Base-by-base conservation (phyloP, 768 basidiomycete species). In the Russula virescens region DNA sequence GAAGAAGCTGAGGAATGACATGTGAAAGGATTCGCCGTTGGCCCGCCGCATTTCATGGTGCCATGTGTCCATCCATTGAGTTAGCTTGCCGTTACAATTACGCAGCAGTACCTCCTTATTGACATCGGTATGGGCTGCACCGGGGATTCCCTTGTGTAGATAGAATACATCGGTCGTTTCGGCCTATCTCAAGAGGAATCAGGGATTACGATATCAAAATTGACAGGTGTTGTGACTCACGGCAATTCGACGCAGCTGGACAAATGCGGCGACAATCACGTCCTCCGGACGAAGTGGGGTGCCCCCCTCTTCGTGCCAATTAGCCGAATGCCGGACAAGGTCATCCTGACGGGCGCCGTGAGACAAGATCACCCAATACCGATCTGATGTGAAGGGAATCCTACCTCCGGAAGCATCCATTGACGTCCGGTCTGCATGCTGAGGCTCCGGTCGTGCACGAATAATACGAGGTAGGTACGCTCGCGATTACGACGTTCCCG, bases 351-450 rank as follows among this genome's bases (percentile, higher is more conserved):
- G 6, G 54, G 50, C 59, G 35, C 13, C n/a, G 47, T 70, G 56
- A 70, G 63, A 54, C 48, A 13, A 21, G 9, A 43, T 54, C 43
- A 26, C 18, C 31, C 46, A 9, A 18, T 21, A 26, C 5, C 47
- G 38, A 35, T 35, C 19, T 45, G 14, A 31, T 28, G 26, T 53
- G 26, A 61, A 13, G 11, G 40, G 11, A 42, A 62, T 16, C 43
- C 19, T 26, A 80, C 79, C 76, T 92, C 91, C 10, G 88, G 89
- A 21, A 94, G 80, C 91, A 93, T 93, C 89, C 89, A 92, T 63
- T 83, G 85, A 47, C 88, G 79, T 52, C 91, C 91, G 1, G 91
- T 92, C 73, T 93, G 91, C 73, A 88, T 91, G 74, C 86, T 88
- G 50, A 93, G 79, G 69, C 87, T 89, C 58, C 91, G 86, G 73